Evolutionary conservation across 2,329 filamentous ascomycete genomes (phyloP).

Genomic region (Epichloe festucae): DNA sequence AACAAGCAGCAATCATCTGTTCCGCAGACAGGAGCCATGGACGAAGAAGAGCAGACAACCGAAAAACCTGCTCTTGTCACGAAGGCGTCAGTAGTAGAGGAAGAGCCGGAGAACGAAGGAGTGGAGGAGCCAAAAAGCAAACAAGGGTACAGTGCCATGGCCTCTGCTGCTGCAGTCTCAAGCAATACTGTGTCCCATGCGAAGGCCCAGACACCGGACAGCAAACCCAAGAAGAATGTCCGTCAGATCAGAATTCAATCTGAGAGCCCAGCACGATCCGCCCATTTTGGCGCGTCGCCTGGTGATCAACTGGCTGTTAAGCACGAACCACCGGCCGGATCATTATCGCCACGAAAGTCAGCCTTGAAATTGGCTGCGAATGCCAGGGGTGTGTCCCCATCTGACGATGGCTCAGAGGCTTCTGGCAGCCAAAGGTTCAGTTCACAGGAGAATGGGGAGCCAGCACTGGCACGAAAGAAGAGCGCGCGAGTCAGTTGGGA

Average conservation of each 20-base stretch:
- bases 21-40: neutral
- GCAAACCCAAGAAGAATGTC: slow-evolving; percentile 7
- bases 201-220: neutral
- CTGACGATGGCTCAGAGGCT: slow-evolving; percentile 33
- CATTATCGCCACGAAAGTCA: slow-evolving; percentile 64
- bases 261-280: slow-evolving; percentile 51
- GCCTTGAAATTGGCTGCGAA: slow-evolving; percentile 54
- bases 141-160: slow-evolving; percentile 4
- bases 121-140: slow-evolving; percentile 11
- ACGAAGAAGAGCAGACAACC: neutral
- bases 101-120: slow-evolving; percentile 31
- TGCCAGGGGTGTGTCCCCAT: slow-evolving; percentile 35
- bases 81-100: slow-evolving; percentile 32
- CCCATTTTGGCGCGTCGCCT: slow-evolving; percentile 48
- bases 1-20: slow-evolving; percentile 1
- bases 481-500: slow-evolving; percentile 68
- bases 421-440: slow-evolving; percentile 18
- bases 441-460: slow-evolving; percentile 23
- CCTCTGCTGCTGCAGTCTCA: slow-evolving; percentile 20
- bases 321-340: slow-evolving; percentile 57
- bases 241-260: slow-evolving; percentile 28
- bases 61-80: slow-evolving; percentile 14
- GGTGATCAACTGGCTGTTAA: slow-evolving; percentile 41
- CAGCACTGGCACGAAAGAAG: slow-evolving; percentile 40
- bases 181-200: neutral